A percentile compares a stretch with the other conserved stretches of the same genome.
Conservation (phyloP, 1,139 yeast genomes). For the Diutina pseudorugosa region DNA sequence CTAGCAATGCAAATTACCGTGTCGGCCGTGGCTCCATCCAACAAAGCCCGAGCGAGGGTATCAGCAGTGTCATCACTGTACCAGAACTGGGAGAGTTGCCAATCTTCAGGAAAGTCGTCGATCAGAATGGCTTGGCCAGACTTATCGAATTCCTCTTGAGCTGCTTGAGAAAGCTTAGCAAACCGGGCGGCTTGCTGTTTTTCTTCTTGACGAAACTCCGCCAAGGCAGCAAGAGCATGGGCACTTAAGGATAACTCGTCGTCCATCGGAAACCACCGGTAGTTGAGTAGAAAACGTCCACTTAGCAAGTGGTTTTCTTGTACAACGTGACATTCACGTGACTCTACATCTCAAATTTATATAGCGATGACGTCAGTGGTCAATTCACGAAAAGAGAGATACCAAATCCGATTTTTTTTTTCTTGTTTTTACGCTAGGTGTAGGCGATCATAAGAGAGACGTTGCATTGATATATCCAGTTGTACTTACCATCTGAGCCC, state of each 20-base stretch:
- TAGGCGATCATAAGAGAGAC: no score
- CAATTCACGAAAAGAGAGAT: no score
- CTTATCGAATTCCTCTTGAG: conserved; percentile 37
- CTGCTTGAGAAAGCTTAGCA: conserved; percentile 39
- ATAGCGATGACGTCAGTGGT: background rate
- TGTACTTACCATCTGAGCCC: background rate
- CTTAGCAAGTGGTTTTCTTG: background rate
- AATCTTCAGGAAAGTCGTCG: conserved; percentile 71
- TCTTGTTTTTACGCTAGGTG: no score
- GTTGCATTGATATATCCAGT: background rate
- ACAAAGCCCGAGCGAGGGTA: conserved; percentile 50
- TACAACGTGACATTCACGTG: background rate
- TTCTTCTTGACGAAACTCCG: conserved; percentile 62
- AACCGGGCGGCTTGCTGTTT: conserved; percentile 46
- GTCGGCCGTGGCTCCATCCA: conserved; percentile 62
- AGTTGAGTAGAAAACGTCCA: background rate
- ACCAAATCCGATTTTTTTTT: no score
- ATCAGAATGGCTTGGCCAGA: conserved; percentile 30
- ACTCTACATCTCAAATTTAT: background rate
- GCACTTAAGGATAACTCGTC: conserved; percentile 44
- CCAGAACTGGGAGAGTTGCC: conserved; percentile 81
- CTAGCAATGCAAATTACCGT: conserved; percentile 68
- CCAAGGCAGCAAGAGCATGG: conserved; percentile 65
- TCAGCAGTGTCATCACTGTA: conserved; percentile 64
- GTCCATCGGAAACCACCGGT: conserved; percentile 11